Percentiles rank a stretch among this genome's conserved stretches.
Evolutionary conservation across 2,329 filamentous ascomycete species (phyloP).

Genomic region (Fusarium solani-melongenae): DNA sequence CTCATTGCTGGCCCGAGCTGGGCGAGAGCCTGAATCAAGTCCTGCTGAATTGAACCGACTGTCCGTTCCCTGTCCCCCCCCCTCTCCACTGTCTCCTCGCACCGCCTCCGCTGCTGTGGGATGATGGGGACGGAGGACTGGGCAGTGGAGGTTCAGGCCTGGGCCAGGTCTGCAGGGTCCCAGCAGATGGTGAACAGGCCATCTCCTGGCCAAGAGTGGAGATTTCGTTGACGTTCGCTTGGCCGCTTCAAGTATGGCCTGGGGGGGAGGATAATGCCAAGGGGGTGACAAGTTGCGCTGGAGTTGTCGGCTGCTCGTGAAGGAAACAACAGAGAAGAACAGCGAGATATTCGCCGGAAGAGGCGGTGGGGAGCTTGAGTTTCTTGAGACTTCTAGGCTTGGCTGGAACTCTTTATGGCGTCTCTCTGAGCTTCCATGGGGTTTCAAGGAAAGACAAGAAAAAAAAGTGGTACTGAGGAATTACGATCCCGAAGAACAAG

Average conservation of each 20-base stretch:
- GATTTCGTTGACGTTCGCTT: slow-evolving; percentile 1
- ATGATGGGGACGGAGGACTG: slow-evolving; percentile 6
- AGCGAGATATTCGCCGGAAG: background rate
- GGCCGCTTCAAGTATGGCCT: slow-evolving; percentile 1
- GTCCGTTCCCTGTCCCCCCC: slow-evolving; percentile 7
- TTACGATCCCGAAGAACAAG: background rate
- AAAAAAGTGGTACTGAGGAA: background rate
- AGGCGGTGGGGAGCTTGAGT: background rate
- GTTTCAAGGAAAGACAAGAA: slow-evolving; percentile 6
- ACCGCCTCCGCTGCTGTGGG: slow-evolving; percentile 32
- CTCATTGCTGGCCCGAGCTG: background rate
- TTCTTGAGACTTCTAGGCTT: slow-evolving; percentile 9
- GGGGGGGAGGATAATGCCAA: background rate
- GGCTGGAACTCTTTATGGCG: slow-evolving; percentile 14
- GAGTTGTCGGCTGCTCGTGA: background rate
- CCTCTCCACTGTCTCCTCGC: background rate
- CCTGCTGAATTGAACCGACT: slow-evolving; percentile 14
- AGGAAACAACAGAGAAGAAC: background rate
- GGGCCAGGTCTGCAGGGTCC: background rate
- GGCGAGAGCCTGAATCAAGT: slow-evolving; percentile 18
- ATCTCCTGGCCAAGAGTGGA: slow-evolving; percentile 1
- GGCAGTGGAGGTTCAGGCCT: background rate
- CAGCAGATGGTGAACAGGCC: slow-evolving; percentile 17
- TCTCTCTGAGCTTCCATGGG: slow-evolving; percentile 11
- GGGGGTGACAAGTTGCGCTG: background rate